These are phyloP conservation scores for Odontarrhena argentea DNA, from an alignment of 345 rosid genomes.

Conservation along the genomic window DNA sequence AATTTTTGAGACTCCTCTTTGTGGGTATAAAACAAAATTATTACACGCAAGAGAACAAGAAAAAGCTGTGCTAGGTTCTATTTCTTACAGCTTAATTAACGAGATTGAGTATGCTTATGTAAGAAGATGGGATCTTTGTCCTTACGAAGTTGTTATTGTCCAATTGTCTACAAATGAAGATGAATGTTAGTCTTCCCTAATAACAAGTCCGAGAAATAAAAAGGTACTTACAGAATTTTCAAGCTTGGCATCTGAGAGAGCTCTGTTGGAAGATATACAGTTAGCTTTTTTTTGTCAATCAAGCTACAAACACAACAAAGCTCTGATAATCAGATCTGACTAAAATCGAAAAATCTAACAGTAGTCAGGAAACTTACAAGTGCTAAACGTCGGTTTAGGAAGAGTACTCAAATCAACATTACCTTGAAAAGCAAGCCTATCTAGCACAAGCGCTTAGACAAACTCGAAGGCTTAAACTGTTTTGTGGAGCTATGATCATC, in stretches of 20 bases:
- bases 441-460: constrained; percentile 61
- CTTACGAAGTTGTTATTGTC: constrained; percentile 48
- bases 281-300: constrained; percentile 53
- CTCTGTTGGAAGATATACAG: constrained; percentile 50
- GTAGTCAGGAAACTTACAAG: constrained; percentile 42
- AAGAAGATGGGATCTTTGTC: constrained; percentile 49
- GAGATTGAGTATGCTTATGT: constrained; percentile 41
- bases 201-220: constrained; percentile 14
- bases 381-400: constrained; percentile 42
- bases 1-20: constrained; percentile 60
- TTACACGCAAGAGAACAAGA: background rate
- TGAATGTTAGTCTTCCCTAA: background rate
- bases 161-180: constrained; percentile 47
- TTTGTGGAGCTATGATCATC: constrained; percentile 50
- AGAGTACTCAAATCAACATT: constrained; percentile 13
- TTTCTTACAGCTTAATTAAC: constrained; percentile 51
- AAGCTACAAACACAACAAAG: constrained; percentile 40
- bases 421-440: background rate
- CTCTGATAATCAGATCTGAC: background rate
- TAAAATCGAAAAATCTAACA: background rate
- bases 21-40: constrained; percentile 11
- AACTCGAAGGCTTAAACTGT: constrained; percentile 45
- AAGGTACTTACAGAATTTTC: constrained; percentile 40
- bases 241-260: constrained; percentile 46
- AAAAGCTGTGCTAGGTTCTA: background rate